Conservation (phyloP, 345 rosid species). For the Eucalyptus sp. region DNA sequence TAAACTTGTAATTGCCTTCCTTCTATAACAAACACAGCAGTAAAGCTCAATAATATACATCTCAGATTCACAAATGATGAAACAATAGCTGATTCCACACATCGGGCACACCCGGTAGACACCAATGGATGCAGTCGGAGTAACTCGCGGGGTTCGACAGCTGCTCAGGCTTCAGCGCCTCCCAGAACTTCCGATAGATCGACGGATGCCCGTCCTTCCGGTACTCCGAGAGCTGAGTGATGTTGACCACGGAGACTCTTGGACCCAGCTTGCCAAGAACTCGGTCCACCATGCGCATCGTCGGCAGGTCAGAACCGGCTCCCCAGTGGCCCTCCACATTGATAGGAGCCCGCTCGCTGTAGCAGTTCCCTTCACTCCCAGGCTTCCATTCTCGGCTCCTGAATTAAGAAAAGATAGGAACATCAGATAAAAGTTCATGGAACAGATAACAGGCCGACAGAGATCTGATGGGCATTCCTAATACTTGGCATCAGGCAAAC, state of each 20-base stretch:
- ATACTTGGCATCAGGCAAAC: not conserved
- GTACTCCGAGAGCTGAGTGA: conserved; percentile 93
- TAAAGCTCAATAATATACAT: not conserved
- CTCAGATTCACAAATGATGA: conserved; percentile 30
- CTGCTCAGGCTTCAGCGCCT: conserved; percentile 48
- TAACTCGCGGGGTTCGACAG: conserved; percentile 52
- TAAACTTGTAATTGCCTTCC: not conserved
- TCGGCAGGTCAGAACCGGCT: conserved; percentile 66
- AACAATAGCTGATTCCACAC: conserved; percentile 88
- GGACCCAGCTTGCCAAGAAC: conserved; percentile 50
- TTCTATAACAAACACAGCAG: not conserved
- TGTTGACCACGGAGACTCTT: conserved; percentile 65
- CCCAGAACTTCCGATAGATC: conserved; percentile 91
- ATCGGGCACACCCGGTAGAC: conserved; percentile 94
- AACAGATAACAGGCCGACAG: not conserved
- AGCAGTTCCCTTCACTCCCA: conserved; percentile 75
- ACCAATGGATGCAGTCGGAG: conserved; percentile 97
- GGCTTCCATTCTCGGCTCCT: conserved; percentile 88
- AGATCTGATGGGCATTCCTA: not conserved
- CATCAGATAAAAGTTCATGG: not conserved
- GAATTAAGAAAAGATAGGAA: not conserved
- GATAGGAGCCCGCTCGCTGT: conserved; percentile 51
- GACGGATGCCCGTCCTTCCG: conserved; percentile 96
- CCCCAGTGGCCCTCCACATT: conserved; percentile 73
- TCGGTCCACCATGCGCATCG: conserved; percentile 70